Percentiles rank a stretch among this genome's conserved stretches.
Conservation (phyloP, 164 flowering plant species). For the Vitis rotundifolia region DNA sequence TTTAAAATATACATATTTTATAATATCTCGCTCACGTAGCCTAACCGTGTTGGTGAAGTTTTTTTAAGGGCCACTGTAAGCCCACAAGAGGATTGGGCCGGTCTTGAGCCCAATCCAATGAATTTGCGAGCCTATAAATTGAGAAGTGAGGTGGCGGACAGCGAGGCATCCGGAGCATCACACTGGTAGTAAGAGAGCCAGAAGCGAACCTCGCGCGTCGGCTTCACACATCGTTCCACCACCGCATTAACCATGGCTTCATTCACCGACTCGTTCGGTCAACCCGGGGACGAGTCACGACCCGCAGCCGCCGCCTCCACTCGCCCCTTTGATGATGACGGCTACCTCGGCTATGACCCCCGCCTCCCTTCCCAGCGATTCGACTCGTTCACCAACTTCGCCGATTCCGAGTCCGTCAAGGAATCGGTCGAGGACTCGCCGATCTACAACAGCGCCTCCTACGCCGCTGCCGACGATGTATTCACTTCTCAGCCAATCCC, state of each 20-base stretch:
- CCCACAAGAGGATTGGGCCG: too few relatives aligned
- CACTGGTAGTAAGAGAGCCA: too few relatives aligned
- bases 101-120: too few relatives aligned
- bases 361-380: constrained; percentile 45
- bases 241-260: constrained; percentile 21
- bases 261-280: constrained; percentile 32
- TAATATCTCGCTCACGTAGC: too few relatives aligned
- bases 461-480: constrained; percentile 12
- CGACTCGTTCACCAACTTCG: constrained; percentile 37
- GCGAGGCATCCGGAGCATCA: too few relatives aligned
- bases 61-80: too few relatives aligned
- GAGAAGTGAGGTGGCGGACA: too few relatives aligned
- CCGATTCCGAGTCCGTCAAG: constrained; percentile 35
- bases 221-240: too few relatives aligned
- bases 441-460: constrained; percentile 13
- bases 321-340: constrained; percentile 47
- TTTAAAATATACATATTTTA: too few relatives aligned
- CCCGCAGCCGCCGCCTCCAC: constrained; percentile 17
- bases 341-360: constrained; percentile 42
- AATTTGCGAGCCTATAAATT: too few relatives aligned
- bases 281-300: constrained; percentile 23
- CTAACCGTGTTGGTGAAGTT: too few relatives aligned
- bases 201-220: too few relatives aligned
- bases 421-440: constrained; percentile 30
- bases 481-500: constrained; percentile 22